Conservation (phyloP, 257 asterid genomes). For the Ligustrum vulgare region DNA sequence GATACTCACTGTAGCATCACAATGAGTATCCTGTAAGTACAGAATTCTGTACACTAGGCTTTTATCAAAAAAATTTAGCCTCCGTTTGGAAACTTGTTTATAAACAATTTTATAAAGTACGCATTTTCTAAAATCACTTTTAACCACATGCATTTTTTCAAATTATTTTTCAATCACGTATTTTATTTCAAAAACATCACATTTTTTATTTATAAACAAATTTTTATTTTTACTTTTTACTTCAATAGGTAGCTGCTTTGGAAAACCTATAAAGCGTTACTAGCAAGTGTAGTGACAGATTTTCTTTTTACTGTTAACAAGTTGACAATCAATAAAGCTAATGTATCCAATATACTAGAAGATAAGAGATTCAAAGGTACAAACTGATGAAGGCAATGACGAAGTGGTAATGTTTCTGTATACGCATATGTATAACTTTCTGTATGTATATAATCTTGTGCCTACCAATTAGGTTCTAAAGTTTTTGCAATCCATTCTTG, state of each 20-base stretch:
- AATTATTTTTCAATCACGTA: too few species aligned
- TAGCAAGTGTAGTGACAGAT: neutral
- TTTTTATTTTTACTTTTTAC: too few species aligned
- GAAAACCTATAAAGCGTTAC: neutral
- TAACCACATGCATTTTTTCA: too few species aligned
- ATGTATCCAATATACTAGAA: neutral
- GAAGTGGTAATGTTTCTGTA: neutral
- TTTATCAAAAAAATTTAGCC: too few species aligned
- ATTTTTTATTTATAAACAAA: too few species aligned
- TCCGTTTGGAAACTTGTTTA: too few species aligned
- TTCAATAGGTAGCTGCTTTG: neutral
- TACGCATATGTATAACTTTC: neutral
- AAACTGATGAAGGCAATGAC: constrained; percentile 10
- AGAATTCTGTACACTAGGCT: too few species aligned
- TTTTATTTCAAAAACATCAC: too few species aligned
- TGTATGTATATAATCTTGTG: neutral
- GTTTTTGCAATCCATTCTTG: constrained; percentile 3
- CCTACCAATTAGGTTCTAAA: neutral
- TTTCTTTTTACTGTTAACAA: neutral
- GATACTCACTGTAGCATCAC: too few species aligned
- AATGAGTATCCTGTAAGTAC: too few species aligned
- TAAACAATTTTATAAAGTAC: too few species aligned
- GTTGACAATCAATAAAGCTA: neutral
- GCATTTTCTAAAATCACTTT: too few species aligned
- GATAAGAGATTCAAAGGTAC: neutral